Percentiles rank a stretch among this genome's conserved stretches.
phyloP scores from a whole-genome alignment of 2,329 filamentous ascomycete genomes.

The Beauveria sp. region DNA sequence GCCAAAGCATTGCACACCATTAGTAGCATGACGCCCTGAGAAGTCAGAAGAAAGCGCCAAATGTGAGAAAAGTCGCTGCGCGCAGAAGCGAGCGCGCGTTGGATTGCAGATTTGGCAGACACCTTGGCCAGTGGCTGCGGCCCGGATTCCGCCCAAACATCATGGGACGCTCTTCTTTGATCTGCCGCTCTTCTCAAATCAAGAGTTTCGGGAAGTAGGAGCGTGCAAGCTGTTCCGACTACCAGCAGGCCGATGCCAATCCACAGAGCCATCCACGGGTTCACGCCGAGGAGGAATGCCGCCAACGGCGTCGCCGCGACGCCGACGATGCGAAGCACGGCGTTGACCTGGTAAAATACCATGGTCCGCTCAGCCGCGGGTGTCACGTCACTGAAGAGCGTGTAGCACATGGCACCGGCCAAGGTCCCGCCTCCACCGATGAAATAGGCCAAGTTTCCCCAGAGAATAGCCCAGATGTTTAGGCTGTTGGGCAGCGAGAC shows the following conservation, averaged over 20 bases:
- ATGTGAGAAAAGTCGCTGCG: conserved; percentile 26
- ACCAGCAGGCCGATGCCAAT: conserved; percentile 24
- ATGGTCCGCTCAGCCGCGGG: conserved; percentile 30
- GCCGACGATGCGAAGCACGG: conserved; percentile 30
- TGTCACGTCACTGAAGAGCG: conserved; percentile 36
- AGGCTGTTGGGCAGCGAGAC: conserved; percentile 30
- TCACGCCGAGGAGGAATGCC: conserved; percentile 30
- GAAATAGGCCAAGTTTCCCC: conserved; percentile 26
- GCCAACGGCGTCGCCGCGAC: conserved; percentile 33
- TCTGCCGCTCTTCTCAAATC: conserved; percentile 24
- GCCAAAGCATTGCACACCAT: conserved; percentile 25
- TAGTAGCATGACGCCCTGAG: conserved; percentile 30
- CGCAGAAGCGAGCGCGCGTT: conserved; percentile 20
- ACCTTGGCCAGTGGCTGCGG: not conserved
- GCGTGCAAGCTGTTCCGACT: conserved; percentile 21
- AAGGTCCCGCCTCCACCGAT: conserved; percentile 35
- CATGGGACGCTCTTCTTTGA: conserved; percentile 6
- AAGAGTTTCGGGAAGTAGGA: conserved; percentile 37
- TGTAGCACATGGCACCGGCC: conserved; percentile 36
- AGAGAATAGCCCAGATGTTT: conserved; percentile 32
- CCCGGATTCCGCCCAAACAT: not conserved
- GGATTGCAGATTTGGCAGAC: conserved; percentile 5
- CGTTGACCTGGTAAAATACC: conserved; percentile 32
- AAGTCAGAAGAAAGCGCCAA: conserved; percentile 32
- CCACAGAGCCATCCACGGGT: conserved; percentile 34